A percentile compares a stretch with the other conserved stretches of the same genome.
Evolutionary conservation across 768 basidiomycete species (phyloP).

Genomic region (Fistulinella prunicolor): DNA sequence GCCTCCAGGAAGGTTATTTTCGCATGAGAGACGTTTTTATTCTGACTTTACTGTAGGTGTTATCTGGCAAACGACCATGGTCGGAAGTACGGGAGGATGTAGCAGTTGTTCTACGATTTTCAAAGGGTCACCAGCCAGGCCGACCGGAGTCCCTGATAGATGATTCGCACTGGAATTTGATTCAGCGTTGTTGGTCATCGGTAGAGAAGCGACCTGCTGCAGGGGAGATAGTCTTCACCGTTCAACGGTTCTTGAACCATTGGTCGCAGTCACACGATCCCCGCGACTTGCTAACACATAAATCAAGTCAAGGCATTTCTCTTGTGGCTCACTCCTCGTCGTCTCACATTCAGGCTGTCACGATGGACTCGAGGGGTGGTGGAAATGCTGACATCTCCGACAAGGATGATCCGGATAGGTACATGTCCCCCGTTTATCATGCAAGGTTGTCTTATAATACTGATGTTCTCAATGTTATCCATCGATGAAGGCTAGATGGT

Average conservation of each 20-base stretch:
- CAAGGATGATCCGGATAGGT: no score
- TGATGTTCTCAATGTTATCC: no score
- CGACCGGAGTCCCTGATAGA: slow-evolving; percentile 6
- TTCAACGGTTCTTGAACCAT: not conserved
- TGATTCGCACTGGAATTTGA: slow-evolving; percentile 7
- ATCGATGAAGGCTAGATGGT: no score
- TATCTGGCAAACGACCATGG: slow-evolving; percentile 17
- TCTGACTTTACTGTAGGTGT: slow-evolving; percentile 17
- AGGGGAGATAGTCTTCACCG: not conserved
- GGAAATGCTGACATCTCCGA: no score
- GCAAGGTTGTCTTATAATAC: no score
- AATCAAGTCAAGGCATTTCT: no score
- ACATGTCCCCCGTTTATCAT: no score
- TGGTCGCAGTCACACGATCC: not conserved
- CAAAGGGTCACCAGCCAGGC: not conserved
- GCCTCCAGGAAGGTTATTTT: slow-evolving; percentile 19
- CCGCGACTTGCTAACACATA: not conserved
- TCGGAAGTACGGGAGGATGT: not conserved
- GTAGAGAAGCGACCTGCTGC: not conserved
- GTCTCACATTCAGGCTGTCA: no score
- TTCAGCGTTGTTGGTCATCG: slow-evolving; percentile 7
- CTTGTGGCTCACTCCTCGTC: no score
- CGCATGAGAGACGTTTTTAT: fast-evolving
- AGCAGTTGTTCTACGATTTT: slow-evolving; percentile 6
- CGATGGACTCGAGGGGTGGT: no score